phyloP scores from a whole-genome alignment of 1,284 basidiomycete species.

The Cerioporus squamosus region DNA sequence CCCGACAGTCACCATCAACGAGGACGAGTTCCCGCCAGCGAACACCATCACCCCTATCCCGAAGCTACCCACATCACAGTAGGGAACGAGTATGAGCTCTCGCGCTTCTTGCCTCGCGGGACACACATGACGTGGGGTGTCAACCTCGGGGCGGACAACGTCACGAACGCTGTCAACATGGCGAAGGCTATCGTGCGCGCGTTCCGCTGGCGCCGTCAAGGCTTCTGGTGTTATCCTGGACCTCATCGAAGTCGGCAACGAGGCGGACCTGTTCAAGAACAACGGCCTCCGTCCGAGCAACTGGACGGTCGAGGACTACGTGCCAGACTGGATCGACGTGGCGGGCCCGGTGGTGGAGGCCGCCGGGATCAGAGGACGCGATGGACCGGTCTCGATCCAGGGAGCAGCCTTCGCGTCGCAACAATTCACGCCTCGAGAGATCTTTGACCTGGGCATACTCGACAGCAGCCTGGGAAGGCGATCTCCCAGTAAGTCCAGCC shows the following conservation, averaged over 20 bases:
- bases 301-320: conserved; percentile 55
- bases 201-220: conserved; percentile 49
- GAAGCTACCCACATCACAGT: conserved; percentile 60
- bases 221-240: conserved; percentile 42
- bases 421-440: conserved; percentile 63
- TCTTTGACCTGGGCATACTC: conserved; percentile 40
- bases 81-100: conserved; percentile 54
- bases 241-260: conserved; percentile 45
- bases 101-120: conserved; percentile 55
- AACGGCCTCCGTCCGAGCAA: conserved; percentile 50
- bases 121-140: conserved; percentile 70
- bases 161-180: conserved; percentile 61
- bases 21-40: conserved; percentile 51
- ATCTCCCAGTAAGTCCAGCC: conserved; percentile 35
- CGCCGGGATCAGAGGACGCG: conserved; percentile 29
- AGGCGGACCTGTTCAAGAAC: conserved; percentile 60
- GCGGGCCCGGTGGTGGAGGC: conserved; percentile 35
- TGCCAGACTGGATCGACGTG: conserved; percentile 49
- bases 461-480: conserved; percentile 36
- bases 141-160: conserved; percentile 59
- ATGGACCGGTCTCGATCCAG: conserved; percentile 47
- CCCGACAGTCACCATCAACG: conserved; percentile 52
- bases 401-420: conserved; percentile 57
- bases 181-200: conserved; percentile 56
- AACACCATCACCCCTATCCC: conserved; percentile 60